A percentile compares a stretch with the other conserved stretches of the same genome.
phyloP scores from a whole-genome alignment of 441 rosid genomes.

The Croton laevigatus region DNA sequence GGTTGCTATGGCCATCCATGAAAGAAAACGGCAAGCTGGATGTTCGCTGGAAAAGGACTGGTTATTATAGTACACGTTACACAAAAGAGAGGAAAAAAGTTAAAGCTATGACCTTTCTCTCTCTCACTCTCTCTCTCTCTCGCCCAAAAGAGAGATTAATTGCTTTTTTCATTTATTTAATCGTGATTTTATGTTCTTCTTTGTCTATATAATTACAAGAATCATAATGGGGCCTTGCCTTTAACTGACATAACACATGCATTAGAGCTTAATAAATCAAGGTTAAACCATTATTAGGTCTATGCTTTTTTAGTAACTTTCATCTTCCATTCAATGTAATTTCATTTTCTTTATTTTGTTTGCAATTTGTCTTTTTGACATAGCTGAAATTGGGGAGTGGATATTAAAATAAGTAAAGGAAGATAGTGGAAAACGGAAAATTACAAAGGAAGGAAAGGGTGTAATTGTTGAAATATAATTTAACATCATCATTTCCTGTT shows the following conservation, averaged over 20 bases:
- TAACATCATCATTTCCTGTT: slow-evolving; percentile 11
- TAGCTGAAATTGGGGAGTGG: background rate
- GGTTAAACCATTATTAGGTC: background rate
- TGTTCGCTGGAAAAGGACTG: slow-evolving; percentile 38
- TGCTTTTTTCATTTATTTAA: too few relatives aligned
- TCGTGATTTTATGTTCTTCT: background rate
- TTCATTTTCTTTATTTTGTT: background rate
- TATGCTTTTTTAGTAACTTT: background rate
- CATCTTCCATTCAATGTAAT: too few relatives aligned
- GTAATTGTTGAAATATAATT: background rate
- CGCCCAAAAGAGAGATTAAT: background rate
- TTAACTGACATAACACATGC: slow-evolving; percentile 32
- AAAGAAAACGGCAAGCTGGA: slow-evolving; percentile 25
- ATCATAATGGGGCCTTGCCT: slow-evolving; percentile 25
- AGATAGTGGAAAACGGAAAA: background rate
- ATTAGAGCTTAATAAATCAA: slow-evolving; percentile 21
- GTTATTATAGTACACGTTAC: slow-evolving; percentile 23
- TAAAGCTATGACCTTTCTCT: background rate
- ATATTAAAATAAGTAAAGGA: background rate
- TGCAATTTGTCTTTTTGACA: background rate
- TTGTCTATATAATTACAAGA: slow-evolving; percentile 23
- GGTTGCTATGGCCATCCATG: background rate
- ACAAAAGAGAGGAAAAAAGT: slow-evolving; percentile 12
- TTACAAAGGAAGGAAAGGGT: background rate
- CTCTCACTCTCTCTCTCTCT: background rate